Evolutionary conservation across 2,329 filamentous ascomycete genomes (phyloP).

Genomic region (Sporothrix inflata): DNA sequence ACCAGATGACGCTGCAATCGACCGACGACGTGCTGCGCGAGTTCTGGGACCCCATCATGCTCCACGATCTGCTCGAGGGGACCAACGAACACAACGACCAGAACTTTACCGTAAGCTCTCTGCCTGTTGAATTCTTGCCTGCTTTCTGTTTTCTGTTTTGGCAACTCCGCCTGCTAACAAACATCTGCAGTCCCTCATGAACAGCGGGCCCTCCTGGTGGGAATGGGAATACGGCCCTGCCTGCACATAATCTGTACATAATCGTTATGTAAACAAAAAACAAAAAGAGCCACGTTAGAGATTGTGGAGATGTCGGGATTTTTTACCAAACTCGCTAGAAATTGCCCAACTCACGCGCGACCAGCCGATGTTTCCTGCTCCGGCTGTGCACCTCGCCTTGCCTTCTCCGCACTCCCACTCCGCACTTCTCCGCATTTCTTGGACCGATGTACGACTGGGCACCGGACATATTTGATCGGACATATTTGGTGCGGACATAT

Average conservation of each 20-base stretch:
- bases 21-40: conserved; percentile 23
- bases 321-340: background rate
- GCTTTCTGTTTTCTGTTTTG: background rate
- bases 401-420: background rate
- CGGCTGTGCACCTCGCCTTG: background rate
- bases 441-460: background rate
- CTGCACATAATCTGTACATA: background rate
- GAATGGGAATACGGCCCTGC: conserved; percentile 9
- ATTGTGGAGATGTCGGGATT: background rate
- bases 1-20: conserved; percentile 13
- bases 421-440: background rate
- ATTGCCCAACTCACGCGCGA: background rate
- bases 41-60: conserved; percentile 27
- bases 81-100: conserved; percentile 9
- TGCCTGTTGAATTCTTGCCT: no score
- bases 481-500: conserved; percentile 5
- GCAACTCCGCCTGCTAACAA: background rate
- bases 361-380: background rate
- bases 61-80: conserved; percentile 24
- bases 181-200: conserved; percentile 7
- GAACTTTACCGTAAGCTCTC: background rate
- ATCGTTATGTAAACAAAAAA: background rate
- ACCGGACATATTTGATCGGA: background rate
- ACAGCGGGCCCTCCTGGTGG: conserved; percentile 24
- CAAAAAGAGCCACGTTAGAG: background rate